A percentile compares a stretch with the other conserved stretches of the same genome.
Evolutionary conservation across 1,139 yeast species (phyloP).

Genomic region (Candida pseudoviswanathii): DNA sequence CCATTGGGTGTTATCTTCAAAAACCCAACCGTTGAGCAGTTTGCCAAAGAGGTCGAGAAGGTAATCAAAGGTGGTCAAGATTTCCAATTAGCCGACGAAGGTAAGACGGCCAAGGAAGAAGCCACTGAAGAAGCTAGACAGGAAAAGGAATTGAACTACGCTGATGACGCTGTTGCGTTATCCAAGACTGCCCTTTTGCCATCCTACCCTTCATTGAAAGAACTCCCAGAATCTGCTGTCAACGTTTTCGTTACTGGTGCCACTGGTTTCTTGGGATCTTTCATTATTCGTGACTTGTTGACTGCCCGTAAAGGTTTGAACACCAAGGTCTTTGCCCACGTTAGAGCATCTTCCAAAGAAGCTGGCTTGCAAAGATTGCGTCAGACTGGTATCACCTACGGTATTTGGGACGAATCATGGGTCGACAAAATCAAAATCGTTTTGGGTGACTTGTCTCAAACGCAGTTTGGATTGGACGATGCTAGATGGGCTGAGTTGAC

Average conservation of each 20-base stretch:
- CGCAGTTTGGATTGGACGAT: constrained; percentile 69
- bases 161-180: constrained; percentile 71
- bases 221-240: constrained; percentile 37
- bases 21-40: constrained; percentile 78
- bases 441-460: constrained; percentile 76
- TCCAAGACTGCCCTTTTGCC: constrained; percentile 45
- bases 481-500: constrained; percentile 60
- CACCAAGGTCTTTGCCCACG: constrained; percentile 80
- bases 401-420: constrained; percentile 77
- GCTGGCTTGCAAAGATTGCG: constrained; percentile 77
- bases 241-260: constrained; percentile 91
- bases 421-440: constrained; percentile 64
- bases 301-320: constrained; percentile 41
- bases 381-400: constrained; percentile 80
- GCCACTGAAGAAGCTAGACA: constrained; percentile 19
- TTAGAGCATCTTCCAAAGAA: constrained; percentile 71
- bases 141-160: constrained; percentile 53
- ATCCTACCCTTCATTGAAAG: constrained; percentile 32
- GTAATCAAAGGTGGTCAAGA: constrained; percentile 51
- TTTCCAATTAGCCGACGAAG: constrained; percentile 45
- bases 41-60: constrained; percentile 72
- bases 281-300: constrained; percentile 75
- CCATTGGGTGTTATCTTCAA: constrained; percentile 91
- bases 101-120: constrained; percentile 5
- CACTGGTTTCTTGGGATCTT: constrained; percentile 95